Evolutionary conservation across 2,329 filamentous ascomycete species (phyloP), one percentile per base, ranked within the genome.

Genomic region (Onygenales sp.): DNA sequence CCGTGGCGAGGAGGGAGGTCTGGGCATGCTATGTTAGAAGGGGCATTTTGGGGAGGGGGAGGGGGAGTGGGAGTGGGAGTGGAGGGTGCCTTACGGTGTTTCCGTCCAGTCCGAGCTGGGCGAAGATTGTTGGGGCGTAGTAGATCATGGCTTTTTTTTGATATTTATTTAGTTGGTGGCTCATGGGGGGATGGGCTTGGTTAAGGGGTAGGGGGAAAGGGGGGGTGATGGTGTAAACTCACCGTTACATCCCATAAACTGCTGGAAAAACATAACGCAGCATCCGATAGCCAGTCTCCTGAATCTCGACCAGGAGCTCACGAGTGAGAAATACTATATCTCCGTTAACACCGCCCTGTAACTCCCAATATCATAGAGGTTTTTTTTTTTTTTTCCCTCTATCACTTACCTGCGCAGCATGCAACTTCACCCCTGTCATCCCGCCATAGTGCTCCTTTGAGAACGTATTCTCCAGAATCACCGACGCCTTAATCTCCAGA

Each of bases 171-270:
- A 21, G 13, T 32, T 2, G 1, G 48, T 42, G 13, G 5, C 17
- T 42, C 11, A 11, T 21, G 2, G 2, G 21, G 21, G 21, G 21
- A 27, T 27, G 21, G 21, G 3, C 3, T 27, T 27, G 21, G 21
- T 27, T 27, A 27, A 27, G 21, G 21, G 21, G 21, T 27, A 37
- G 31, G 3, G 17, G 2, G 10, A 9, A 13, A 21, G 17, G n/a
- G 31, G 32, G 4, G 27, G 21, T 42, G 27, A 7, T 31, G 27
- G 10, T 34, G n/a, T 14, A 42, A 40, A 57, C 56, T 40, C 52
- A 69, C 66, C 73, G 51, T 77, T 76, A 57, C 69, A 71, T 0
- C 73, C 74, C 61, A 71, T 73, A 49, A 75, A 75, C 44, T 80
- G 74, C 56, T 76, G 64, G 54, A 71, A 72, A 52, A 71, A 70